Conservation (phyloP, 257 asterid genomes). For the Forsythia suspensa region DNA sequence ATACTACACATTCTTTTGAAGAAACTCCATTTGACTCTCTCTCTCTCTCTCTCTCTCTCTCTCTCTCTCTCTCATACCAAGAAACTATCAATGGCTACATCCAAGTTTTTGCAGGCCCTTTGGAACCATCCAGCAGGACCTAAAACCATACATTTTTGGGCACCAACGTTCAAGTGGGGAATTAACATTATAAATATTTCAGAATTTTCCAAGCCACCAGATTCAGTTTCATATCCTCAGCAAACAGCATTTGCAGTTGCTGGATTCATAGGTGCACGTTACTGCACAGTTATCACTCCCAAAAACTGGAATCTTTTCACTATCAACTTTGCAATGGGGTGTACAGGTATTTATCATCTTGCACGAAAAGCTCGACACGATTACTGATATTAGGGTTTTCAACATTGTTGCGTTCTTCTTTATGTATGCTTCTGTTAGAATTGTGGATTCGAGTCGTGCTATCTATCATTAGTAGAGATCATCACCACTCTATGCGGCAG, state of each 20-base stretch:
- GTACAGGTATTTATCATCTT: constrained; percentile 40
- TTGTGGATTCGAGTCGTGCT: too few relatives aligned
- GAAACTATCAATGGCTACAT: neutral
- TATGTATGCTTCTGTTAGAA: too few relatives aligned
- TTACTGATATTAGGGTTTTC: neutral
- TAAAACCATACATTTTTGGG: constrained; percentile 46
- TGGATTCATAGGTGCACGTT: constrained; percentile 37
- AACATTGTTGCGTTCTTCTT: neutral
- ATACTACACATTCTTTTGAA: too few relatives aligned
- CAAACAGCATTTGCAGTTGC: constrained; percentile 35
- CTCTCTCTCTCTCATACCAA: neutral
- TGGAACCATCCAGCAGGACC: constrained; percentile 51
- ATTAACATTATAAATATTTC: constrained; percentile 30
- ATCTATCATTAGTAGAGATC: too few relatives aligned
- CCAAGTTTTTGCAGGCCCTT: neutral
- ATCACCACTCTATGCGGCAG: too few relatives aligned
- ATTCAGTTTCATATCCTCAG: constrained; percentile 36
- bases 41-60: neutral
- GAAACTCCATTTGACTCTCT: too few relatives aligned
- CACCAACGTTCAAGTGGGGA: constrained; percentile 44
- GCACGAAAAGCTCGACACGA: constrained; percentile 27
- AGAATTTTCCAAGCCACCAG: constrained; percentile 36
- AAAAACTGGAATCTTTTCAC: constrained; percentile 38
- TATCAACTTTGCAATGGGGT: constrained; percentile 31
- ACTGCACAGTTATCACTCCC: constrained; percentile 42